Evolutionary conservation across 306 rosid species (phyloP).

Genomic region (Castanospermum australe): DNA sequence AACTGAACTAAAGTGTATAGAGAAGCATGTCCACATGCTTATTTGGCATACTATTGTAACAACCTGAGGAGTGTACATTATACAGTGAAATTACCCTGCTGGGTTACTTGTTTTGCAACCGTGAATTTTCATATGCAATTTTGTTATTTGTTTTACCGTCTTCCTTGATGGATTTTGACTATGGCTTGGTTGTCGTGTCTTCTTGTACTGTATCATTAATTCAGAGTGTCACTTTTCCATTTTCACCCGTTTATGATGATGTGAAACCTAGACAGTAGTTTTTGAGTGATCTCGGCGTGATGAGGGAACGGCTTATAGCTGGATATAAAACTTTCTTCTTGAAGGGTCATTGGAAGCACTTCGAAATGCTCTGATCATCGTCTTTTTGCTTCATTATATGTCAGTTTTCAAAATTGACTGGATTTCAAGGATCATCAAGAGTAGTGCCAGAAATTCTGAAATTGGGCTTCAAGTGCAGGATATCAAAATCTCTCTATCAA

Average conservation of each 20-base stretch:
- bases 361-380: not conserved
- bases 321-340: not conserved
- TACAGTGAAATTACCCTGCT: conserved; percentile 14
- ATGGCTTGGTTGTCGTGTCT: conserved; percentile 25
- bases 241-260: not conserved
- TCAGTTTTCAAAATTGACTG: not conserved
- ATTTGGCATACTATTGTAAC: conserved; percentile 16
- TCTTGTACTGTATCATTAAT: not conserved
- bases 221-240: not conserved
- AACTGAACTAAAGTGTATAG: conserved; percentile 6
- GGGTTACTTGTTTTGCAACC: conserved; percentile 25
- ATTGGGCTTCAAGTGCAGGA: not conserved
- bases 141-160: not conserved
- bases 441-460: not conserved
- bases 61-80: conserved; percentile 24
- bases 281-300: not conserved
- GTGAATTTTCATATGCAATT: conserved; percentile 1
- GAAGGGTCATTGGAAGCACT: conserved; percentile 3
- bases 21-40: conserved; percentile 16
- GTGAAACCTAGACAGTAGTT: not conserved
- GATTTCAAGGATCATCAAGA: not conserved
- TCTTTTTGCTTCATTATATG: not conserved
- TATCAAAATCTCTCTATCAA: not conserved
- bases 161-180: conserved; percentile 18
- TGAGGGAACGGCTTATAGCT: not conserved